phyloP scores from a whole-genome alignment of 306 rosid species.

The Senna tora region DNA sequence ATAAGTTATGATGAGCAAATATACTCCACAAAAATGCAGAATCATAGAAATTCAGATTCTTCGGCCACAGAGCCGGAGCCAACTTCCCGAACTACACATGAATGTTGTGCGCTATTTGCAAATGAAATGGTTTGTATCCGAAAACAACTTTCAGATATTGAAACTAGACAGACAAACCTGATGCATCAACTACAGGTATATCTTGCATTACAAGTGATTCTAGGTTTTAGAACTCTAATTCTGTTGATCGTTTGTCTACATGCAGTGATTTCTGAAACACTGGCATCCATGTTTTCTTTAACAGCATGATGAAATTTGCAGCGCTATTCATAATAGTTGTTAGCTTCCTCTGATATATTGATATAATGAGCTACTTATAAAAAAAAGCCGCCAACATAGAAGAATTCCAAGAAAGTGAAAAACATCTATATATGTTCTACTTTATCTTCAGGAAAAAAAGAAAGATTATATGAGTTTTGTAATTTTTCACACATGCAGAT shows the following conservation, averaged over 20 bases:
- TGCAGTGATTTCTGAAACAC: slow-evolving; percentile 10
- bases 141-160: slow-evolving; percentile 78
- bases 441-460: neutral
- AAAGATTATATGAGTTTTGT: slow-evolving; percentile 4
- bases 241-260: slow-evolving; percentile 19
- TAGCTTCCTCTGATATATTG: slow-evolving; percentile 24
- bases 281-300: slow-evolving; percentile 25
- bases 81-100: slow-evolving; percentile 52
- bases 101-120: slow-evolving; percentile 61
- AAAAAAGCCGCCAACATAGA: too few relatives aligned
- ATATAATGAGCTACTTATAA: neutral
- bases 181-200: slow-evolving; percentile 79
- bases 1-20: slow-evolving; percentile 48
- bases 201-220: neutral
- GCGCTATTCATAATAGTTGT: neutral
- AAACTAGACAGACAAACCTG: slow-evolving; percentile 70
- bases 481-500: slow-evolving; percentile 7
- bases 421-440: neutral
- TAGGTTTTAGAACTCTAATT: slow-evolving; percentile 16
- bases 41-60: slow-evolving; percentile 70
- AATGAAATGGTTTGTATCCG: slow-evolving; percentile 67
- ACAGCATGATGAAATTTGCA: slow-evolving; percentile 12
- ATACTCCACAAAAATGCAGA: slow-evolving; percentile 48
- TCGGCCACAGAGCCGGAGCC: slow-evolving; percentile 66
- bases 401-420: too few relatives aligned